A percentile compares a stretch with the other conserved stretches of the same genome.
These are phyloP conservation scores for Hypoxylon sp. DNA, from an alignment of 2,329 filamentous ascomycete genomes.

Conservation along the genomic window DNA sequence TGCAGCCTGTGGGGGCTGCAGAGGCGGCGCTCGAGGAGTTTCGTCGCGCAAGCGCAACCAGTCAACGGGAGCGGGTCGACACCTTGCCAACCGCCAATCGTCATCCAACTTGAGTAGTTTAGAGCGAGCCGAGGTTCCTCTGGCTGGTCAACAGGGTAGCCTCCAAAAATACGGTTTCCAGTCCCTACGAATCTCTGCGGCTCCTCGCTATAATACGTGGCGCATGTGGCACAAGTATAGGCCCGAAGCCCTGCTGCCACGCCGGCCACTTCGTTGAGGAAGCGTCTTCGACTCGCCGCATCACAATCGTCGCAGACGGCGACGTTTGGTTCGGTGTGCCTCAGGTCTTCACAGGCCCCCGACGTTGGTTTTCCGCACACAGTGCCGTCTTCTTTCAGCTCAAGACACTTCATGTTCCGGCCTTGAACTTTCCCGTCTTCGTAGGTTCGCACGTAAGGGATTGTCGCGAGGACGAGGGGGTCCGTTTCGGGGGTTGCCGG, in stretches of 20 bases:
- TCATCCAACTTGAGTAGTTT: too few relatives aligned
- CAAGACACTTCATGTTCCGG: neutral
- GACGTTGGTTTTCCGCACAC: constrained; percentile 4
- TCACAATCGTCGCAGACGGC: constrained; percentile 49
- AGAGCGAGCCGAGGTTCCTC: too few relatives aligned
- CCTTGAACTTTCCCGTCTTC: neutral
- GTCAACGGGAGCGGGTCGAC: constrained; percentile 46
- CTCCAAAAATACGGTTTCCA: constrained; percentile 47
- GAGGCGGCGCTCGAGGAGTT: constrained; percentile 51
- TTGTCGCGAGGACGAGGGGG: neutral
- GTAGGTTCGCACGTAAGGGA: constrained; percentile 1
- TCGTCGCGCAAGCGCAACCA: constrained; percentile 56
- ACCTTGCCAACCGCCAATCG: constrained; percentile 22
- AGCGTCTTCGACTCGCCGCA: constrained; percentile 27
- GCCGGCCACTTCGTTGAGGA: constrained; percentile 33
- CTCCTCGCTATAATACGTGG: constrained; percentile 4
- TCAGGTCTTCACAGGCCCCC: constrained; percentile 41
- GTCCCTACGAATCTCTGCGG: constrained; percentile 17
- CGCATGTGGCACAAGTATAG: constrained; percentile 55
- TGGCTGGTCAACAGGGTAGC: constrained; percentile 32
- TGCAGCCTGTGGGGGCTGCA: constrained; percentile 54
- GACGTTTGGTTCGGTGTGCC: constrained; percentile 6
- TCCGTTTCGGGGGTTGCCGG: constrained; percentile 22
- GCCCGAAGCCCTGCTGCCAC: constrained; percentile 48
- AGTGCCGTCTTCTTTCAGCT: neutral